Conservation (phyloP, 129 eudicot species). For the Logfia minima region DNA sequence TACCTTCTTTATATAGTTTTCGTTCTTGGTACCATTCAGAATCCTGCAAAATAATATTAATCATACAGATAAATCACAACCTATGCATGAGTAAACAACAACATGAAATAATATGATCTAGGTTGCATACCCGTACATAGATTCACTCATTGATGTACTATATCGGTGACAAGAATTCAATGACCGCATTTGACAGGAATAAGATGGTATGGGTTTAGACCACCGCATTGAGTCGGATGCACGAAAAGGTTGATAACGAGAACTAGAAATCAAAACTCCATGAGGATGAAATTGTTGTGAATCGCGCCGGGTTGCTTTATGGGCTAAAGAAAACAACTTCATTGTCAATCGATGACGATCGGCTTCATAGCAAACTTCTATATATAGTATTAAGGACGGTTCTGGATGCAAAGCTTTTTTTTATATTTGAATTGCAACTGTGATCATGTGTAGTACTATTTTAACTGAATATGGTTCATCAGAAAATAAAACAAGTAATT, state of each 20-base stretch:
- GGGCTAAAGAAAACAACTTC: too few species aligned
- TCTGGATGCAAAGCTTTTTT: too few species aligned
- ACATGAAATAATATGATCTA: not conserved
- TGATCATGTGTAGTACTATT: too few species aligned
- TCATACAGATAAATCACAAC: too few species aligned
- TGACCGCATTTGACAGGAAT: not conserved
- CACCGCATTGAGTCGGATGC: not conserved
- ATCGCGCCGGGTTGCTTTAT: too few species aligned
- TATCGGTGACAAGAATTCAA: not conserved
- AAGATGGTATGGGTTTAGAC: not conserved
- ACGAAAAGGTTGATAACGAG: not conserved
- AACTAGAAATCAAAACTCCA: not conserved
- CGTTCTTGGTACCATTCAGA: not conserved
- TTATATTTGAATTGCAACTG: too few species aligned
- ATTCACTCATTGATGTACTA: not conserved
- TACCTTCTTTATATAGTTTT: not conserved
- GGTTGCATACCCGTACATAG: not conserved
- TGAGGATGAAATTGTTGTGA: too few species aligned
- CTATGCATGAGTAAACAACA: not conserved
- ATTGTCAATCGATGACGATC: too few species aligned
- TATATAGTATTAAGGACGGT: too few species aligned
- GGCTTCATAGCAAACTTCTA: too few species aligned
- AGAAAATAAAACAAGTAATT: too few species aligned
- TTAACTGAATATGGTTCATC: too few species aligned
- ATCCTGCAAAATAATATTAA: not conserved